Conservation (phyloP, 345 rosid species). For the Ceriops tagal region DNA sequence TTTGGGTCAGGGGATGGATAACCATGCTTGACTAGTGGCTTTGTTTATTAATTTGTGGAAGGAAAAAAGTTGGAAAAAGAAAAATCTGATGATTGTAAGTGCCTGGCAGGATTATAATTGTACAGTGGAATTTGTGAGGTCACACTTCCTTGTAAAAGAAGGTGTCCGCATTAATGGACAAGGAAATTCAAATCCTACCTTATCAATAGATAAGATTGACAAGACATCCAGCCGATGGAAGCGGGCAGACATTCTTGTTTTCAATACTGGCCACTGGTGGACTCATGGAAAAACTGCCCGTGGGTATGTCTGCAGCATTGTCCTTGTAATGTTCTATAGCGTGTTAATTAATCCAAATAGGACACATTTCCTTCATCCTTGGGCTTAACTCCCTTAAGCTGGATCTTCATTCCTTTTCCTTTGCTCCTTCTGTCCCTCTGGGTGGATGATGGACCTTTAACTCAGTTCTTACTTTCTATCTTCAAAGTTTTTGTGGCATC, state of each 20-base stretch:
- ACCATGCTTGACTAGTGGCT: not conserved
- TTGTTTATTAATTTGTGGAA: not conserved
- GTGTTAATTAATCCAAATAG: not conserved
- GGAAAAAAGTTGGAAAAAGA: not conserved
- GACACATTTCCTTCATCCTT: no score
- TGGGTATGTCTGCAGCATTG: slow-evolving; percentile 46
- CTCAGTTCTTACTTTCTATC: no score
- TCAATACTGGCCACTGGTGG: slow-evolving; percentile 99
- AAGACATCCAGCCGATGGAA: slow-evolving; percentile 67
- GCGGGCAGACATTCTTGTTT: slow-evolving; percentile 77
- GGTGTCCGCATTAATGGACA: slow-evolving; percentile 63
- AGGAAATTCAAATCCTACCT: slow-evolving; percentile 75
- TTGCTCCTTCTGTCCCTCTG: no score
- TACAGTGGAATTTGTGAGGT: slow-evolving; percentile 81
- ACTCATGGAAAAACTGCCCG: slow-evolving; percentile 94
- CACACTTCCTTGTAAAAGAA: slow-evolving; percentile 95
- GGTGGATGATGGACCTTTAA: no score
- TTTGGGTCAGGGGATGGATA: not conserved
- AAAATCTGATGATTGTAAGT: slow-evolving; percentile 11
- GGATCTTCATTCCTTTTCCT: not conserved
- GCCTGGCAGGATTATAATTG: slow-evolving; percentile 70
- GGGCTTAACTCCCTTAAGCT: not conserved
- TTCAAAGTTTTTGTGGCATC: no score
- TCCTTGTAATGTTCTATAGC: not conserved
- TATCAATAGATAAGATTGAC: slow-evolving; percentile 79